Evolutionary conservation across 2,329 filamentous ascomycete genomes (phyloP).

Genomic region (Emericellopsis cladophorae): DNA sequence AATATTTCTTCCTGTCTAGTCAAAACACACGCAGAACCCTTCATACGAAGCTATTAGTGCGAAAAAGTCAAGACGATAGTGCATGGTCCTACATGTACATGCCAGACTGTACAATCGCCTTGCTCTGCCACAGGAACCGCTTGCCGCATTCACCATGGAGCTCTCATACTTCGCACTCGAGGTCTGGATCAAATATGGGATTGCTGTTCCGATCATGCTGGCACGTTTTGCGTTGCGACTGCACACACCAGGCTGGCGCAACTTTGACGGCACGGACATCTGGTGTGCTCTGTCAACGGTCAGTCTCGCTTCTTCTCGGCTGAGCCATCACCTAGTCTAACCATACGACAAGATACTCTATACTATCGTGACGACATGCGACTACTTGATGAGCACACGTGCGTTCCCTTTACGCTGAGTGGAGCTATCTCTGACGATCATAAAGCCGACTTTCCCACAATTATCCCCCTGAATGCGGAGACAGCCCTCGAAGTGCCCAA

Average conservation of each 20-base stretch:
- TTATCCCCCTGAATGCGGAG: constrained; percentile 1
- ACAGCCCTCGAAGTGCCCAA: constrained; percentile 1
- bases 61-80: too few species aligned
- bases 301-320: not conserved
- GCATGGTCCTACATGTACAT: too few species aligned
- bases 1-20: too few species aligned
- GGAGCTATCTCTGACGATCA: not conserved
- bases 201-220: not conserved
- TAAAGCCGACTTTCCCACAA: constrained; percentile 2
- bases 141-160: not conserved
- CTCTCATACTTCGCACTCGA: not conserved
- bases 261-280: not conserved
- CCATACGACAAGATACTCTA: not conserved
- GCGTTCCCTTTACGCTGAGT: not conserved
- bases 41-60: too few species aligned
- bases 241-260: not conserved
- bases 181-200: not conserved
- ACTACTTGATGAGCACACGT: constrained; percentile 2
- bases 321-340: not conserved
- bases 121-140: too few species aligned
- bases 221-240: not conserved
- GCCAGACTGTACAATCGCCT: too few species aligned
- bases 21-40: too few species aligned
- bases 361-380: constrained; percentile 2
- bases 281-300: not conserved